Conservation (phyloP, 2,329 filamentous ascomycete genomes). For the Penicillium sp. region DNA sequence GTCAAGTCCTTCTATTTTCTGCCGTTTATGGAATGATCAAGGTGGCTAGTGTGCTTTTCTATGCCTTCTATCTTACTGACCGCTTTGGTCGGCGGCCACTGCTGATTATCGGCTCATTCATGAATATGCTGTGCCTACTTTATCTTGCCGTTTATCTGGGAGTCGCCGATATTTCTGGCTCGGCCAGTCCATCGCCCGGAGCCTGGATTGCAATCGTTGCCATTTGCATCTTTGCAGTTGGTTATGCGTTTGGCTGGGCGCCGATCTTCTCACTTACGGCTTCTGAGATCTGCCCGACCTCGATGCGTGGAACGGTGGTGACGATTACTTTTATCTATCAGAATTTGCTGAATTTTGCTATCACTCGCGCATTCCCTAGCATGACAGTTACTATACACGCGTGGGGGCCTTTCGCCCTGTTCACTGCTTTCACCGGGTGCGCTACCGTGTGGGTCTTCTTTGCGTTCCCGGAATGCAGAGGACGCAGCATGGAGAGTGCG, state of each 20-base stretch:
- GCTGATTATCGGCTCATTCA: not conserved
- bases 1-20: not conserved
- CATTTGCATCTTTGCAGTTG: not conserved
- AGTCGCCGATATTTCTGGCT: not conserved
- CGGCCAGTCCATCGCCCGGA: not conserved
- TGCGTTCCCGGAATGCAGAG: constrained; percentile 11
- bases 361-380: not conserved
- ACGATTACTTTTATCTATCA: not conserved
- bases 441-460: not conserved
- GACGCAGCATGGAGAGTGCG: constrained; percentile 19
- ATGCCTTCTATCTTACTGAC: not conserved
- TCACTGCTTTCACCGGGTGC: not conserved
- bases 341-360: not conserved
- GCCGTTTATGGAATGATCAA: not conserved
- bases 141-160: not conserved
- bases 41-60: not conserved
- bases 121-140: not conserved
- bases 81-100: not conserved
- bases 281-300: not conserved
- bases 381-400: not conserved
- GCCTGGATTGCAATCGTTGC: not conserved
- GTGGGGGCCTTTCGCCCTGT: not conserved
- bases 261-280: not conserved
- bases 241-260: not conserved
- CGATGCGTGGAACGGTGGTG: not conserved